Evolutionary conservation across 371 early-diverging fungal species (phyloP).

Genomic region (Dentiscutata heterogama): DNA sequence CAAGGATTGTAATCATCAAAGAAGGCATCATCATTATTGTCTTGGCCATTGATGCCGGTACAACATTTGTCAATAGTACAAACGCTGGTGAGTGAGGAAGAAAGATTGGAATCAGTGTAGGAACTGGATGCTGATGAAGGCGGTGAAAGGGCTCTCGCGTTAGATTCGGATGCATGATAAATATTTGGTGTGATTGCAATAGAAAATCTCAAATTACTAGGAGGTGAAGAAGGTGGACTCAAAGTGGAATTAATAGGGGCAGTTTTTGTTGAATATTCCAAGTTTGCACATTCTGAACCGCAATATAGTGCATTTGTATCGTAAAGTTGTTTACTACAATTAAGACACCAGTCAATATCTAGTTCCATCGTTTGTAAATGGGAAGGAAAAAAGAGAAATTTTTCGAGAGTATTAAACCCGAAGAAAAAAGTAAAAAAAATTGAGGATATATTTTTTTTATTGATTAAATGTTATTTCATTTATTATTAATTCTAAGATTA

Average conservation of each 20-base stretch:
- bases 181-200: not conserved
- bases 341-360: no score
- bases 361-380: no score
- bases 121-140: not conserved
- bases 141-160: not conserved
- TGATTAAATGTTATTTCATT: no score
- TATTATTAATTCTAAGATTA: no score
- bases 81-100: not conserved
- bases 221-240: not conserved
- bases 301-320: not conserved
- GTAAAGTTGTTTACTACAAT: not conserved
- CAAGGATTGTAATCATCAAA: slow-evolving; percentile 4
- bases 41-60: no score
- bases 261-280: not conserved
- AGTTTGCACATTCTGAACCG: not conserved
- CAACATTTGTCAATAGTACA: not conserved
- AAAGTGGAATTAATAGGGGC: not conserved
- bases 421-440: no score
- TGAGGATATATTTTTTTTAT: no score
- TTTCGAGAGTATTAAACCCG: no score
- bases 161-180: not conserved
- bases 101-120: not conserved
- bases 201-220: not conserved
- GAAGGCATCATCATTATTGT: not conserved
- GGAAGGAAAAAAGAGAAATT: no score